phyloP scores from a whole-genome alignment of 169 alveolate species.

The Ichthyophthirius multifiliis region DNA sequence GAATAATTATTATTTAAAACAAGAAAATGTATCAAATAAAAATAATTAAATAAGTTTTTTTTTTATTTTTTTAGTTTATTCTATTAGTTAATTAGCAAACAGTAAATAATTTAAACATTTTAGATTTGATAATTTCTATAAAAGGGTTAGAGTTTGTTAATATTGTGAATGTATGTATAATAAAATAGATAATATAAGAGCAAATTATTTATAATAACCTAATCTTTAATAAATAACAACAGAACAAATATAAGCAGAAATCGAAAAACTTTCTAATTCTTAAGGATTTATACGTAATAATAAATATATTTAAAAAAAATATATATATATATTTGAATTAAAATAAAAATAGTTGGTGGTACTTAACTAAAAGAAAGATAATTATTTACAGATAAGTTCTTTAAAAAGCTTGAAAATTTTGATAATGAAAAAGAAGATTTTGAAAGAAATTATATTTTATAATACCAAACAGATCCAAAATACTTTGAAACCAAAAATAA shows the following conservation, averaged over 20 bases:
- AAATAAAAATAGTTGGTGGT: not conserved
- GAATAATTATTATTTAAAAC: constrained; percentile 37
- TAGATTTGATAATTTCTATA: constrained; percentile 26
- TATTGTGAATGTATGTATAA: constrained; percentile 22
- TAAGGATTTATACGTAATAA: not conserved
- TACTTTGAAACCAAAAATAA: no score
- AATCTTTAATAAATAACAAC: not conserved
- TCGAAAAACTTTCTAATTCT: not conserved
- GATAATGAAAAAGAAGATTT: not conserved
- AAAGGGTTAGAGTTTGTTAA: constrained; percentile 14
- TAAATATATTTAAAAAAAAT: no score
- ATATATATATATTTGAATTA: not conserved
- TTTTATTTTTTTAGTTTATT: constrained; percentile 7
- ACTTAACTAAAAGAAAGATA: not conserved
- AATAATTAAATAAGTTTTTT: not conserved
- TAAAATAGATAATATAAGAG: constrained; percentile 26
- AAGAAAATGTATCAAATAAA: constrained; percentile 16
- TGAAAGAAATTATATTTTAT: not conserved
- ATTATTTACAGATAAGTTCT: not conserved
- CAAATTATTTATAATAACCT: not conserved
- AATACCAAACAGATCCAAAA: not conserved
- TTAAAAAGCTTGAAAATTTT: not conserved
- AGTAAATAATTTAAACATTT: constrained; percentile 16
- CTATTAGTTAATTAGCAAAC: constrained; percentile 23
- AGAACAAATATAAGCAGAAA: not conserved